These are phyloP conservation scores for Piper longum DNA, from an alignment of 164 flowering plant species.

Conservation along the genomic window DNA sequence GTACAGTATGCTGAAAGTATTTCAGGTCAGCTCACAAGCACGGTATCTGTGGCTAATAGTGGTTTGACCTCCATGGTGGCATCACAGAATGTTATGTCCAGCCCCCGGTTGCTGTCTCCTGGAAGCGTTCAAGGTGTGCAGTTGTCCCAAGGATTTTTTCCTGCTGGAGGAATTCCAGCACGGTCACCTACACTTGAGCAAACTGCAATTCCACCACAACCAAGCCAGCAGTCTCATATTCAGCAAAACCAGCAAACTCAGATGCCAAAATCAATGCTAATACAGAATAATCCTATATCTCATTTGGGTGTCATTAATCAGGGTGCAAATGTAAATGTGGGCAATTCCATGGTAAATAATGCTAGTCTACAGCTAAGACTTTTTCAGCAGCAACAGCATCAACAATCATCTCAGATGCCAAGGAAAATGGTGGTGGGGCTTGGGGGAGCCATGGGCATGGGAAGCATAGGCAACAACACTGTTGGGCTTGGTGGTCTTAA, in stretches of 20 bases:
- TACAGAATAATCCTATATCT: slow-evolving; percentile 38
- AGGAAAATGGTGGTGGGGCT: slow-evolving; percentile 65
- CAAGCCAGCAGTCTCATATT: slow-evolving; percentile 27
- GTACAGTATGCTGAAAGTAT: slow-evolving; percentile 42
- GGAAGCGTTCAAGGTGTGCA: slow-evolving; percentile 52
- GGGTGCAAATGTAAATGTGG: slow-evolving; percentile 41
- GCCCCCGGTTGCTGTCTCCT: slow-evolving; percentile 48
- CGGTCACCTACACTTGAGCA: slow-evolving; percentile 55
- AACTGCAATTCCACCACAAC: slow-evolving; percentile 31
- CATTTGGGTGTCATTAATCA: slow-evolving; percentile 43
- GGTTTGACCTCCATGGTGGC: slow-evolving; percentile 26
- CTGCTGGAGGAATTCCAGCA: slow-evolving; percentile 38
- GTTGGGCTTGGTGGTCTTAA: slow-evolving; percentile 54
- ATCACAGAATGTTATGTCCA: slow-evolving; percentile 27
- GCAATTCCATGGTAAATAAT: slow-evolving; percentile 47
- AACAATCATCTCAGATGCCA: slow-evolving; percentile 21
- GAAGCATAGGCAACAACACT: slow-evolving; percentile 47
- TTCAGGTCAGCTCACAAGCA: slow-evolving; percentile 32
- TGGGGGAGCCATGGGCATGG: slow-evolving; percentile 43
- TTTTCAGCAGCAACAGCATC: slow-evolving; percentile 21
- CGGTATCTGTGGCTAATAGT: slow-evolving; percentile 24
- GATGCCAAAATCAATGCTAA: slow-evolving; percentile 22
- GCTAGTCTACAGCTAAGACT: slow-evolving; percentile 47
- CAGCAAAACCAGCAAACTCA: slow-evolving; percentile 11
- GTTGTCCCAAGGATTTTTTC: slow-evolving; percentile 54